These are phyloP conservation scores for Ceratobasidium sp. DNA, from an alignment of 1,284 basidiomycete species.

Conservation along the genomic window DNA sequence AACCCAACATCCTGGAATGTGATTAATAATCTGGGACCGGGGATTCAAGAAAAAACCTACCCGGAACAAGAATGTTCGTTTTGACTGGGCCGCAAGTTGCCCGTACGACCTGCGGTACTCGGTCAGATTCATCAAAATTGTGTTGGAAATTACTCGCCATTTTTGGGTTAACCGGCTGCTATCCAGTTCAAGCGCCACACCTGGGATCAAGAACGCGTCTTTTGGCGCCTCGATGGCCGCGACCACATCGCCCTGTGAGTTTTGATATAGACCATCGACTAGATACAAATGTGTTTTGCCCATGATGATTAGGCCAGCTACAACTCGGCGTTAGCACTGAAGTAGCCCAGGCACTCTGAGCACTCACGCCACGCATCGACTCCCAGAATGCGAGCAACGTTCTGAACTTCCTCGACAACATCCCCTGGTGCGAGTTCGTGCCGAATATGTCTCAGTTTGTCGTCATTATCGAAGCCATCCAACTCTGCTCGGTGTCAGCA, in stretches of 20 bases:
- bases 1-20: constrained; percentile 68
- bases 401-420: constrained; percentile 87
- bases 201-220: constrained; percentile 82
- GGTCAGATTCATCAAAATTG: constrained; percentile 32
- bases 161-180: constrained; percentile 76
- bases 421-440: constrained; percentile 90
- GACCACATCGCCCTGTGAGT: constrained; percentile 85
- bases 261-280: constrained; percentile 91
- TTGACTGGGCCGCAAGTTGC: constrained; percentile 78
- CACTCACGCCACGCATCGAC: constrained; percentile 84
- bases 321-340: constrained; percentile 36
- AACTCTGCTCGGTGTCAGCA: constrained; percentile 16
- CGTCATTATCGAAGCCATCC: constrained; percentile 56
- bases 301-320: constrained; percentile 86
- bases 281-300: constrained; percentile 88
- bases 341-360: background rate
- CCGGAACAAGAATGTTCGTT: constrained; percentile 85
- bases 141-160: constrained; percentile 60
- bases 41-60: background rate
- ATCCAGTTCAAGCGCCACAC: constrained; percentile 80
- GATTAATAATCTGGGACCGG: background rate
- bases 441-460: constrained; percentile 77
- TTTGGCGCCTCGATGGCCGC: constrained; percentile 87
- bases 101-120: constrained; percentile 70
- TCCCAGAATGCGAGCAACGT: constrained; percentile 83